A percentile compares a stretch with the other conserved stretches of the same genome.
Evolutionary conservation across 1,284 basidiomycete genomes (phyloP).

Genomic region (Exobasidium cylindrosporum): DNA sequence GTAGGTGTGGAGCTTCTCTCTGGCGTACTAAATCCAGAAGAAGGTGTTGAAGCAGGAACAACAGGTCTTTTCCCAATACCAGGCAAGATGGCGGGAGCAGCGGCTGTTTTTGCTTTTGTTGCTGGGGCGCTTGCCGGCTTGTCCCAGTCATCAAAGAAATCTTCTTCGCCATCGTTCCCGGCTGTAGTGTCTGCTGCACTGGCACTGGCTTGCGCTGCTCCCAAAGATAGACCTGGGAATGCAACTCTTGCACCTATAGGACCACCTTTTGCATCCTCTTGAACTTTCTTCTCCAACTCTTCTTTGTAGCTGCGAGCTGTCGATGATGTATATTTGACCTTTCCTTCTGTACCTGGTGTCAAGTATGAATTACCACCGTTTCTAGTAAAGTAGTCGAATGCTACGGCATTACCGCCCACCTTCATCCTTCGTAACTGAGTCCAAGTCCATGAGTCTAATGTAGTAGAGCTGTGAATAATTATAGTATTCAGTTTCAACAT

Average conservation of each 20-base stretch:
- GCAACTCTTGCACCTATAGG: constrained; percentile 42
- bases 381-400: constrained; percentile 83
- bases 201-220: not conserved
- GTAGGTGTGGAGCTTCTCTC: constrained; percentile 31
- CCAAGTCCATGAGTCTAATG: constrained; percentile 92
- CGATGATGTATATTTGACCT: constrained; percentile 83
- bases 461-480: constrained; percentile 73
- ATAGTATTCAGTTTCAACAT: not conserved
- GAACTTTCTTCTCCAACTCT: constrained; percentile 77
- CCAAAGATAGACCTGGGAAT: constrained; percentile 39
- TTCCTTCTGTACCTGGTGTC: constrained; percentile 69
- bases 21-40: constrained; percentile 5
- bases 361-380: constrained; percentile 75
- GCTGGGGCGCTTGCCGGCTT: constrained; percentile 23
- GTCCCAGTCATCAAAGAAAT: constrained; percentile 28
- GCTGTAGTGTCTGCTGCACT: constrained; percentile 1
- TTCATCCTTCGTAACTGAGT: constrained; percentile 92
- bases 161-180: constrained; percentile 31
- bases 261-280: constrained; percentile 65
- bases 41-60: constrained; percentile 6
- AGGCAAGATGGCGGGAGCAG: constrained; percentile 23
- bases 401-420: constrained; percentile 86
- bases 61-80: constrained; percentile 14
- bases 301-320: constrained; percentile 87
- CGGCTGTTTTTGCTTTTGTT: constrained; percentile 12